A percentile compares a stretch with the other conserved stretches of the same genome.
These are phyloP conservation scores for Ophiosphaerella herpotricha DNA, from an alignment of 2,329 filamentous ascomycete species.

Conservation along the genomic window DNA sequence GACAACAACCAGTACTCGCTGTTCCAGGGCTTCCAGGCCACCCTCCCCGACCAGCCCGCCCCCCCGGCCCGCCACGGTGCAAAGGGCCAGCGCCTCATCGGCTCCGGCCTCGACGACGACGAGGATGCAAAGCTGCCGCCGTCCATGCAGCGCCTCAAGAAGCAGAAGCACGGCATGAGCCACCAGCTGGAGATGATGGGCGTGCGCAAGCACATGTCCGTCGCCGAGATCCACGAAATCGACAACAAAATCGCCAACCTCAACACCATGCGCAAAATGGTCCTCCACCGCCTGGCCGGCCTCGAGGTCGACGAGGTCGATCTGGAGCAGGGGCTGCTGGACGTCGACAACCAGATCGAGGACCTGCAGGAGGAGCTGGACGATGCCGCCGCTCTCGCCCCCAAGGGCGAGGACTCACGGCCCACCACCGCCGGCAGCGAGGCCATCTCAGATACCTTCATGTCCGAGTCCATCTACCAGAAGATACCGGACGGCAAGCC, in stretches of 20 bases:
- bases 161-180: slow-evolving; percentile 77
- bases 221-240: slow-evolving; percentile 92
- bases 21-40: slow-evolving; percentile 95
- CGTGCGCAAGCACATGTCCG: slow-evolving; percentile 96
- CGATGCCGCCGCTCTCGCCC: slow-evolving; percentile 53
- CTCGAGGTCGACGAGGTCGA: slow-evolving; percentile 90
- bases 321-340: slow-evolving; percentile 79
- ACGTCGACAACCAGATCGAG: slow-evolving; percentile 66
- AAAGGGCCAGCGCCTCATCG: slow-evolving; percentile 75
- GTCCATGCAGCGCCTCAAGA: slow-evolving; percentile 73
- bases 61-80: slow-evolving; percentile 57
- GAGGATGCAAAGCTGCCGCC: slow-evolving; percentile 64
- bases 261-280: slow-evolving; percentile 88
- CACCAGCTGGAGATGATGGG: slow-evolving; percentile 89
- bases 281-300: slow-evolving; percentile 81
- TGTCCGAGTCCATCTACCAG: slow-evolving; percentile 97
- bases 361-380: slow-evolving; percentile 65
- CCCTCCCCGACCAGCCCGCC: slow-evolving; percentile 69
- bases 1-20: slow-evolving; percentile 85
- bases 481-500: slow-evolving; percentile 72
- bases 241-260: slow-evolving; percentile 96
- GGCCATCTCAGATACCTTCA: slow-evolving; percentile 68
- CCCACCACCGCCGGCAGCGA: slow-evolving; percentile 58
- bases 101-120: slow-evolving; percentile 59
- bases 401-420: slow-evolving; percentile 38